phyloP scores from a whole-genome alignment of 495 filamentous ascomycete genomes.

The Hypoxylon subgilvum region DNA sequence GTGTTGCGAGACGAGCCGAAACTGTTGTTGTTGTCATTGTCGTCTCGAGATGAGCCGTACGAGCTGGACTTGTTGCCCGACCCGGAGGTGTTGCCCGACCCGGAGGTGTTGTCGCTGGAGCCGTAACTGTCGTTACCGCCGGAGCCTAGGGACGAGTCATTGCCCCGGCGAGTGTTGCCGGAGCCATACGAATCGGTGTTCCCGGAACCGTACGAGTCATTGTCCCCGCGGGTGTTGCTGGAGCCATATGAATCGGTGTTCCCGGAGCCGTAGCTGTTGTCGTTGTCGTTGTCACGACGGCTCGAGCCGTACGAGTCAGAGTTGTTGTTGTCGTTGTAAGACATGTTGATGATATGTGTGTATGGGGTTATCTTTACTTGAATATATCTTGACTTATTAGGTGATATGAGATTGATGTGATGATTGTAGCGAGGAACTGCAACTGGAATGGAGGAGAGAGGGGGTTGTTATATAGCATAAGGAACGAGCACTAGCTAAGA shows the following conservation, averaged over 20 bases:
- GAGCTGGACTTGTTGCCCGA: constrained; percentile 18
- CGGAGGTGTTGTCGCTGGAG: constrained; percentile 23
- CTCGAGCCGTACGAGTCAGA: constrained; percentile 12
- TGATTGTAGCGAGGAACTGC: no score
- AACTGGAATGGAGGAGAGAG: constrained; percentile 4
- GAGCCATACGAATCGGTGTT: constrained; percentile 35
- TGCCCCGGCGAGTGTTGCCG: constrained; percentile 18
- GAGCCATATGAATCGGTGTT: constrained; percentile 27
- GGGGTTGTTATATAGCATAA: constrained; percentile 28
- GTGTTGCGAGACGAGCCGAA: constrained; percentile 6
- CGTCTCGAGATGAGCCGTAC: constrained; percentile 18
- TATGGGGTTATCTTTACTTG: no score
- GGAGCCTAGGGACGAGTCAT: constrained; percentile 26
- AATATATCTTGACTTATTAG: no score
- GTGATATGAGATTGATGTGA: no score
- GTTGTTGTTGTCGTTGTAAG: constrained; percentile 38
- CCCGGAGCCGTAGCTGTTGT: constrained; percentile 9
- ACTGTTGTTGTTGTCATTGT: constrained; percentile 2
- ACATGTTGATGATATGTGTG: constrained; percentile 32
- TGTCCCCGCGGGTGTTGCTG: constrained; percentile 15
- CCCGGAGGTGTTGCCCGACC: constrained; percentile 28
- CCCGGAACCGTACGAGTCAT: constrained; percentile 28
- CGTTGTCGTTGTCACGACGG: constrained; percentile 8
- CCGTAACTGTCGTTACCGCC: constrained; percentile 28
- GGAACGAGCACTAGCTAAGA: constrained; percentile 3